A percentile compares a stretch with the other conserved stretches of the same genome.
These are phyloP conservation scores for Aspergillus conjunctus DNA, from an alignment of 495 filamentous ascomycete species.

Conservation along the genomic window DNA sequence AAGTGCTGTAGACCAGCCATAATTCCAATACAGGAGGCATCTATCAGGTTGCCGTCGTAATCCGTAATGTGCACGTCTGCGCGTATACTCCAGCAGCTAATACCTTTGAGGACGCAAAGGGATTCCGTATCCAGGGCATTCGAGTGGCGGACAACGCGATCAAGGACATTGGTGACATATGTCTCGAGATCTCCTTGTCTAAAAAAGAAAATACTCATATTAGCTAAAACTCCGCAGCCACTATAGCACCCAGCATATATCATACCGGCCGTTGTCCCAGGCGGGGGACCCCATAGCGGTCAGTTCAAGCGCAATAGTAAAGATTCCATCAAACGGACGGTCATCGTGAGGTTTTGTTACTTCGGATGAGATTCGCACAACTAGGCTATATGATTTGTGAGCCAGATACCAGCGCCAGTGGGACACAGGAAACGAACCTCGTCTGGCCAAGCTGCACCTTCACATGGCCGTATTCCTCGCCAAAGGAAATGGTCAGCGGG, in stretches of 20 bases:
- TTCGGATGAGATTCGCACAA: conserved; percentile 84
- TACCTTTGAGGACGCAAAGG: conserved; percentile 85
- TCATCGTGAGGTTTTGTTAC: conserved; percentile 81
- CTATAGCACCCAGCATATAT: background rate
- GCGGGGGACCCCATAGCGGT: conserved; percentile 89
- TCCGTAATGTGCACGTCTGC: conserved; percentile 88
- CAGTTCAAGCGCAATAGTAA: conserved; percentile 87
- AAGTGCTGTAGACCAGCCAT: conserved; percentile 89
- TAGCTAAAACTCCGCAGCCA: background rate
- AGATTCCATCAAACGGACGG: conserved; percentile 91
- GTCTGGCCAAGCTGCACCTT: conserved; percentile 91
- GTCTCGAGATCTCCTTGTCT: conserved; percentile 78
- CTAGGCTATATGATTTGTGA: conserved; percentile 56
- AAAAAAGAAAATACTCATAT: conserved; percentile 11
- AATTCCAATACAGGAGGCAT: conserved; percentile 80
- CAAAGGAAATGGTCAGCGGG: conserved; percentile 74
- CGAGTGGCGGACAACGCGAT: conserved; percentile 90
- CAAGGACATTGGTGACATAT: conserved; percentile 81
- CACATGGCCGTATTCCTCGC: conserved; percentile 86
- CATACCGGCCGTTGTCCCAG: conserved; percentile 81
- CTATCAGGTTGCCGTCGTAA: conserved; percentile 85
- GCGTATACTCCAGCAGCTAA: conserved; percentile 86
- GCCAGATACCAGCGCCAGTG: background rate
- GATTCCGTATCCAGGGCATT: conserved; percentile 92
- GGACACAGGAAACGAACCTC: conserved; percentile 53